These are phyloP conservation scores for Xylaria castorea DNA, from an alignment of 495 filamentous ascomycete species.

Conservation along the genomic window DNA sequence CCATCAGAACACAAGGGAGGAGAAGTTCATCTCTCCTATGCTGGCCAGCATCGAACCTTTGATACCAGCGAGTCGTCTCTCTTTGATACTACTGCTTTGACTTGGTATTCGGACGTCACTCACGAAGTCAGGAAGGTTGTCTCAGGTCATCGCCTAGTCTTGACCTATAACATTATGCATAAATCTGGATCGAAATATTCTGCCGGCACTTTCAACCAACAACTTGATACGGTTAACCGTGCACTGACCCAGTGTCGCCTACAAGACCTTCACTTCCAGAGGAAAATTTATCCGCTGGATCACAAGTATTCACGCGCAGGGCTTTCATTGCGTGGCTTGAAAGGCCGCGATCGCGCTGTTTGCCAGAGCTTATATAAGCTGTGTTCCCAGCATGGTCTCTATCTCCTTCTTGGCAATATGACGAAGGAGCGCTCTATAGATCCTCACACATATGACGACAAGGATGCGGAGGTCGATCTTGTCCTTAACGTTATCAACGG, in stretches of 20 bases:
- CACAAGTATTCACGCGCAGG: slow-evolving; percentile 54
- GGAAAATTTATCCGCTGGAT: slow-evolving; percentile 47
- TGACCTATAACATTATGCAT: slow-evolving; percentile 62
- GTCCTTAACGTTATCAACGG: neutral
- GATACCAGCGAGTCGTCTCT: slow-evolving; percentile 42
- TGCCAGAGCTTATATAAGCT: slow-evolving; percentile 18
- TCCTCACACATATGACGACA: neutral
- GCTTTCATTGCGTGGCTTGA: slow-evolving; percentile 45
- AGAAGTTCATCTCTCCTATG: slow-evolving; percentile 53
- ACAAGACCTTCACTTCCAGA: neutral
- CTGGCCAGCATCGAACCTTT: slow-evolving; percentile 44
- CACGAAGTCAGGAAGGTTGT: slow-evolving; percentile 57
- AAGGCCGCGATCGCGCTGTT: slow-evolving; percentile 49
- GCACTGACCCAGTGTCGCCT: neutral
- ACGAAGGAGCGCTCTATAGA: neutral
- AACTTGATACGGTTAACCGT: neutral
- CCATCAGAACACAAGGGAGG: slow-evolving; percentile 60
- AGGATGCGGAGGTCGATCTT: neutral
- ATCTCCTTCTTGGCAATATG: slow-evolving; percentile 11
- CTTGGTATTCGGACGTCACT: slow-evolving; percentile 60
- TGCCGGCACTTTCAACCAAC: neutral
- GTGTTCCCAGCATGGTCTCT: slow-evolving; percentile 9
- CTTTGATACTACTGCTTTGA: slow-evolving; percentile 47
- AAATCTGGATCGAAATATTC: neutral
- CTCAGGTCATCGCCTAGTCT: slow-evolving; percentile 55